Evolutionary conservation across 2,329 filamentous ascomycete genomes (phyloP), one percentile per base, ranked within the genome.

Genomic region (Fusarium incarnatum): DNA sequence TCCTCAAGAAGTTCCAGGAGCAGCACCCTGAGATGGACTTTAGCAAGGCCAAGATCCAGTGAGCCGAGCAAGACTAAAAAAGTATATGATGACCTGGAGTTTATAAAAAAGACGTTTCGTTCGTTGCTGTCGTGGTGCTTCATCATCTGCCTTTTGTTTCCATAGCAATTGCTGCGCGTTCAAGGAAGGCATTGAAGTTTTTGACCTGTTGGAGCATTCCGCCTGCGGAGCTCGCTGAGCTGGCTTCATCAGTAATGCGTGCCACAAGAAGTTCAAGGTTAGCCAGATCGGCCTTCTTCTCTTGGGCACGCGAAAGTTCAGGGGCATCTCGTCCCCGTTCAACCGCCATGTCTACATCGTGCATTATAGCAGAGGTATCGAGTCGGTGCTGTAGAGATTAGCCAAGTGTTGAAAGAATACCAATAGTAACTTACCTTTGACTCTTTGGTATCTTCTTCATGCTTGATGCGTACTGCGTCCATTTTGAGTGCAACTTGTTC

Each of bases 1-100:
- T 99, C 75, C 83, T 99, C 78, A 92, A 93, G 83, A 94, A 97
- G 84, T 98, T 99, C 83, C 92, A 98, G 88, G 85, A 84, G 53
- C 89, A 97, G 80, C 88, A 90, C 73, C 88, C 89, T 1, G 89
- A 92, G 82, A 89, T 92, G 86, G 90, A 92, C 79, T 92, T 92
- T 75, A 88, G 84, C 78, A 91, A 92, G 49, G 90, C 89, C 68
- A 90, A 91, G 83, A 87, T 92, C 60, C 85, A 81, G 76, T 89
- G 82, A 74, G 28, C 28, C 12, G 28, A 30, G 28, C 12, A 30
- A 30, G 50, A 25, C 37, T 45, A 53, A 64, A 68, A 48, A 60
- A 57, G 61, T 61, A 61, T 45, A 25, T 46, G 47, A 49, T 27
- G 27, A 46, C 32, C 18, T 52, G 49, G 49, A 56, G 32, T 68